phyloP scores from a whole-genome alignment of 345 rosid genomes.

The Clausena lansium region DNA sequence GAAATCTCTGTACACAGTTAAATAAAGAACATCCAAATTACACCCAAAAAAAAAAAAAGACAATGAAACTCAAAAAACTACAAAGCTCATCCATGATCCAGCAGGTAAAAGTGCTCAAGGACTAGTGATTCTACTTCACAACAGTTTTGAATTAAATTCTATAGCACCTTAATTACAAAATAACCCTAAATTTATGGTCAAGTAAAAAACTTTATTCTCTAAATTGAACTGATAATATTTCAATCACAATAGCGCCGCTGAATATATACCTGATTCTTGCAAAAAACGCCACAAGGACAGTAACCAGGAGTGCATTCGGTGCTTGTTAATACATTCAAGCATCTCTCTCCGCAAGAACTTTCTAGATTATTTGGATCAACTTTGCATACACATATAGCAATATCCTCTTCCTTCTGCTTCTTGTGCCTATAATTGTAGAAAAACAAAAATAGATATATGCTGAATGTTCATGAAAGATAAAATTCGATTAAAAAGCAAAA shows the following conservation, averaged over 20 bases:
- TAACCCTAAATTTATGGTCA: too few relatives aligned
- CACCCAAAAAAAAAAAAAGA: background rate
- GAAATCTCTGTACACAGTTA: constrained; percentile 58
- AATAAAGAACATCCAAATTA: constrained; percentile 11
- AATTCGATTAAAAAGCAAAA: background rate
- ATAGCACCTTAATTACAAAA: background rate
- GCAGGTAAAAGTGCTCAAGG: background rate
- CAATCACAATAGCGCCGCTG: background rate
- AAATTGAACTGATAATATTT: background rate
- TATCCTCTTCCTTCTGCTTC: constrained; percentile 94
- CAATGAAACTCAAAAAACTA: background rate
- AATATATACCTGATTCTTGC: constrained; percentile 74
- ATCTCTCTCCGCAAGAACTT: constrained; percentile 85
- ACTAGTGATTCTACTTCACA: background rate
- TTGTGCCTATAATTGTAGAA: constrained; percentile 51
- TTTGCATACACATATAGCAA: constrained; percentile 79
- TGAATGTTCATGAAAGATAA: background rate
- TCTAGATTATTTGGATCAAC: constrained; percentile 64
- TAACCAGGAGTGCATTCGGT: constrained; percentile 87
- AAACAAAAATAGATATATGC: background rate
- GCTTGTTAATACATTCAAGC: constrained; percentile 82
- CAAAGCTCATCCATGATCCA: too few relatives aligned
- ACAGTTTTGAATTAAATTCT: background rate
- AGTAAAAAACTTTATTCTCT: too few relatives aligned
- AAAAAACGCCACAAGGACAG: constrained; percentile 70